Base-by-base conservation (phyloP, 306 rosid species). In the Inga oerstediana region DNA sequence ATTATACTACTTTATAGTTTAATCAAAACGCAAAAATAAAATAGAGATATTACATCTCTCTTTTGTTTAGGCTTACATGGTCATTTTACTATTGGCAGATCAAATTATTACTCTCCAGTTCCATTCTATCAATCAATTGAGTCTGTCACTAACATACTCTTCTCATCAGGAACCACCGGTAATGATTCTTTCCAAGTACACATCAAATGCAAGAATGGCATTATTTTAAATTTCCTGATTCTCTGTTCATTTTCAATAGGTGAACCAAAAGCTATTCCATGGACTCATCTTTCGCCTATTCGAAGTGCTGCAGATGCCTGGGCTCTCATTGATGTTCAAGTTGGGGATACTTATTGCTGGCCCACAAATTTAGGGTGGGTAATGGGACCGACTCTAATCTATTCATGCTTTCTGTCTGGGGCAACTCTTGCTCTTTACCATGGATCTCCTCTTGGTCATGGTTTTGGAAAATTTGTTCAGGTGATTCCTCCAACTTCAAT, bases 131-230 rank as follows among this genome's bases (percentile, higher is more conserved):
- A 87, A 45, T 86, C 97, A 34, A 62, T 88, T 16, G 94, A 96
- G 43, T 77, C 92, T 48, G 49, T 90, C 77, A 96, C 93, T 11
- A 96, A 96, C 84, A 89, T 96, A 78, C 95, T 96, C 54, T 94
- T 96, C 79, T 96, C 99, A 78, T 96, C 99, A 46, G 99, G 99
- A 87, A 94, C 99, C 78, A 94, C 99, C 35, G 98, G 99, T 94
- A 86, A 77, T 65, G 19, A 77, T 72, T 65, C 43, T 84, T 20
- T 24, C 58, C 52, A 73, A 35, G 74, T 74, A 66, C 30, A 66
- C 82, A 72, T 22, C 45, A 39, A 66, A 45, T 16, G 59, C 43
- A 39, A 32, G 49, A 77, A 39, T 72, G 19, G 20, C 46, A 52
- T 61, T 79, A 77, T 75, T 13, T 30, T 79, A 62, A 76, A 54